A percentile compares a stretch with the other conserved stretches of the same genome.
Conservation (phyloP, 768 basidiomycete genomes). For the Sarcomyxa edulis region DNA sequence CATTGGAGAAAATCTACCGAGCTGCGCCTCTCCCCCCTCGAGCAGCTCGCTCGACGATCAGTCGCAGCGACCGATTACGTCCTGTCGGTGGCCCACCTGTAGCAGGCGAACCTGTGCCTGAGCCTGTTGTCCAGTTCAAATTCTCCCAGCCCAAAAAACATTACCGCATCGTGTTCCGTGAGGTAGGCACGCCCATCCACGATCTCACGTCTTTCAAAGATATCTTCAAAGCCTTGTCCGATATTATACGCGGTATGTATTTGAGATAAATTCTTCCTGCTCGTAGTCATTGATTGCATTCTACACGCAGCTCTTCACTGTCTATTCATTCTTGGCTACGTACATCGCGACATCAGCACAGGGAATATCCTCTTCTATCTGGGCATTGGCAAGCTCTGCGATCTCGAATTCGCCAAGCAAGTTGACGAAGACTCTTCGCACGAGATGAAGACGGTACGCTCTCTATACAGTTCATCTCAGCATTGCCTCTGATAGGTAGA, state of each 20-base stretch:
- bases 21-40: no score
- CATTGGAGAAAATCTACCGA: not conserved
- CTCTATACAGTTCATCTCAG: not conserved
- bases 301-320: constrained; percentile 4
- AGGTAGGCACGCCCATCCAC: constrained; percentile 1
- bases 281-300: no score
- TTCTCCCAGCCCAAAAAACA: no score
- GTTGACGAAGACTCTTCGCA: not conserved
- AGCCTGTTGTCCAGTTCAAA: no score
- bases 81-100: no score
- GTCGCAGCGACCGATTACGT: no score
- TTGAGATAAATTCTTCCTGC: not conserved
- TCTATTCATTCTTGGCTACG: constrained; percentile 4
- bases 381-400: constrained; percentile 6
- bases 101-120: no score
- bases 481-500: not conserved
- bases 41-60: no score
- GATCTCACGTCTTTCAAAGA: not conserved
- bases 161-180: no score
- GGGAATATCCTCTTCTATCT: constrained; percentile 9
- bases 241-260: constrained; percentile 4
- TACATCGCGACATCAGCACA: constrained; percentile 14
- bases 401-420: constrained; percentile 8
- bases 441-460: constrained; percentile 6
- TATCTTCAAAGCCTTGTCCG: not conserved